phyloP scores from a whole-genome alignment of 495 filamentous ascomycete genomes.

The Talaromyces ruber region DNA sequence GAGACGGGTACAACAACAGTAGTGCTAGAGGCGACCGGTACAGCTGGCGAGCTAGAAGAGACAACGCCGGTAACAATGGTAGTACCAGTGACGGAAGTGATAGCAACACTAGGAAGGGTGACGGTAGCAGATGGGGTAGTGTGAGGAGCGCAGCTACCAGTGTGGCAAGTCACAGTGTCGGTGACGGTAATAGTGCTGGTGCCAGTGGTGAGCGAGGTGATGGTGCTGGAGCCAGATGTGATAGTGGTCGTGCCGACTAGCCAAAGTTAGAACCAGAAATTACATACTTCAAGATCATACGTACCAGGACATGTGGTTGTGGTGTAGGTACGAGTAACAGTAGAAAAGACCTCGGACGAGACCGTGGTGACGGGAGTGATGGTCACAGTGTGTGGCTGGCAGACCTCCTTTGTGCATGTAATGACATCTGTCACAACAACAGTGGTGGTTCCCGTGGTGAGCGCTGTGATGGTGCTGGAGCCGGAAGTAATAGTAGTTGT shows the following conservation, averaged over 20 bases:
- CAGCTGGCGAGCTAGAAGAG: neutral
- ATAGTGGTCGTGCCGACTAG: neutral
- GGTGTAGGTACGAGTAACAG: neutral
- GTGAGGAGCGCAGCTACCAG: constrained; percentile 2
- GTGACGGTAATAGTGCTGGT: constrained; percentile 3
- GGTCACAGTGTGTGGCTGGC: neutral
- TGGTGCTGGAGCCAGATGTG: neutral
- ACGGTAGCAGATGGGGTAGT: neutral
- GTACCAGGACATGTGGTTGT: constrained; percentile 7
- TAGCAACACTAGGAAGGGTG: neutral
- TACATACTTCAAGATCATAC: neutral
- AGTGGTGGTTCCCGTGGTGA: constrained; percentile 1
- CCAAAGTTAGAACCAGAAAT: neutral
- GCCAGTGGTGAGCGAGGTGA: constrained; percentile 1
- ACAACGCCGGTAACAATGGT: neutral
- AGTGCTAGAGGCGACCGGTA: neutral
- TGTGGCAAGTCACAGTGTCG: constrained; percentile 6
- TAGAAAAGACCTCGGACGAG: neutral
- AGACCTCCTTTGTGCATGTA: constrained; percentile 2
- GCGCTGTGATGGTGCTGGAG: neutral
- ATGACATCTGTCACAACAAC: neutral
- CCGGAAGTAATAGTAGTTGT: constrained; percentile 3
- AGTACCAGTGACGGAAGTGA: neutral
- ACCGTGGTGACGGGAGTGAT: neutral
- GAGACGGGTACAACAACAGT: neutral